phyloP scores from a whole-genome alignment of 1,139 yeast species.

The Saccharomyces pastorianus region DNA sequence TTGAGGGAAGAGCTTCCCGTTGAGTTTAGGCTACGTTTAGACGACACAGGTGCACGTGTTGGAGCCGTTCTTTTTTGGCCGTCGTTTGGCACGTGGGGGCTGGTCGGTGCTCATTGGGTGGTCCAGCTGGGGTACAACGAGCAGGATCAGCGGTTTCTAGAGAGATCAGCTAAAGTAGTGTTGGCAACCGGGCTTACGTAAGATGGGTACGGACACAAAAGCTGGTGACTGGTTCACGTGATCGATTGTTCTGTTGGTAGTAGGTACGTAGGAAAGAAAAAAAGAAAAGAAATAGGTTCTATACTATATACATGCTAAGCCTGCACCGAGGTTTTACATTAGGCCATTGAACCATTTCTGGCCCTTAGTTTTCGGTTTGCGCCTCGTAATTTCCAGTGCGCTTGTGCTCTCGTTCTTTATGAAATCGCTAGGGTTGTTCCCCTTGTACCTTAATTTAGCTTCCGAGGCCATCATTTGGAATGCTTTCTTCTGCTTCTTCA shows the following conservation, averaged over 20 bases:
- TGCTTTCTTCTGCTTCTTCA: conserved; percentile 23
- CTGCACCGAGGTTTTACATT: conserved; percentile 11
- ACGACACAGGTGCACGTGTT: neutral
- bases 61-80: neutral
- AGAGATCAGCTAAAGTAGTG: neutral
- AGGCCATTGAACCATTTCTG: conserved; percentile 29
- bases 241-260: neutral
- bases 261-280: neutral
- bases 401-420: conserved; percentile 13
- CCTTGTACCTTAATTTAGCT: conserved; percentile 24
- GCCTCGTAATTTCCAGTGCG: conserved; percentile 2
- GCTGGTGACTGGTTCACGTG: neutral
- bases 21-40: neutral
- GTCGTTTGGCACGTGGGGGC: neutral
- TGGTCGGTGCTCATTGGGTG: neutral
- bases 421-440: conserved; percentile 25
- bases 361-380: conserved; percentile 18
- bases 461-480: conserved; percentile 23
- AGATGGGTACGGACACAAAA: neutral
- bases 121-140: neutral
- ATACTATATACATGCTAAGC: neutral
- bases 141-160: neutral
- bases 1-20: neutral
- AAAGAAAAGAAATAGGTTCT: neutral
- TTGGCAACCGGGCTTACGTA: neutral